Conservation (phyloP, 2,329 filamentous ascomycete genomes). For the Tympanopsis confertula region DNA sequence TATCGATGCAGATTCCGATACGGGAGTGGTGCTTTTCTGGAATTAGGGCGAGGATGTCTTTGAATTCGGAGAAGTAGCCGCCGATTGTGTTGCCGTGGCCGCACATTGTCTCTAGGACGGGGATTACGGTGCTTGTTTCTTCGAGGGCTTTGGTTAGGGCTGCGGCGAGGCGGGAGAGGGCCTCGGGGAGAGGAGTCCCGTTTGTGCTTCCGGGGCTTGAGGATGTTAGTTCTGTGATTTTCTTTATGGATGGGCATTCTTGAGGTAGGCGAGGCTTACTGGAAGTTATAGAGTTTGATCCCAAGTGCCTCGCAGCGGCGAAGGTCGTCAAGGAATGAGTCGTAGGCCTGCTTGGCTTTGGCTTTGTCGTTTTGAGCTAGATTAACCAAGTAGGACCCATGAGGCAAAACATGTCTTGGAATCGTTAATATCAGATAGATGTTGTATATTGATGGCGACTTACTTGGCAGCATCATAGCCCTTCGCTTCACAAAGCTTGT, state of each 20-base stretch:
- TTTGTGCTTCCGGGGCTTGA: conserved; percentile 30
- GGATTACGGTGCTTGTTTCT: conserved; percentile 31
- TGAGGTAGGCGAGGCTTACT: conserved; percentile 41
- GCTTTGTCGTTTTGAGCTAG: conserved; percentile 53
- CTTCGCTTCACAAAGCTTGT: conserved; percentile 42
- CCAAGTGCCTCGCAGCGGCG: conserved; percentile 54
- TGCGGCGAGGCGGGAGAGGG: not conserved
- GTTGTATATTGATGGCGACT: not conserved
- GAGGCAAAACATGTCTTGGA: conserved; percentile 43
- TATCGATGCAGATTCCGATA: conserved; percentile 63
- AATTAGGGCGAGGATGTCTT: conserved; percentile 50
- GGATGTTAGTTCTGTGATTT: not conserved
- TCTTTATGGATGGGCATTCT: not conserved
- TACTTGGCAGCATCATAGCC: conserved; percentile 41
- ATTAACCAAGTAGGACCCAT: conserved; percentile 66
- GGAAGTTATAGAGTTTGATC: conserved; percentile 64
- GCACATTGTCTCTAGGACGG: conserved; percentile 64
- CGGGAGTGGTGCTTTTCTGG: conserved; percentile 42
- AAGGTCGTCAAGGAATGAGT: conserved; percentile 57
- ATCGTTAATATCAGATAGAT: not conserved
- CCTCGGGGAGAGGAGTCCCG: conserved; percentile 19
- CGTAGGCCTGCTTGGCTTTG: conserved; percentile 59
- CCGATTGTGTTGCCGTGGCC: conserved; percentile 58
- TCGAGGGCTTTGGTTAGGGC: conserved; percentile 1
- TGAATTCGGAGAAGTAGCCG: conserved; percentile 55